A percentile compares a stretch with the other conserved stretches of the same genome.
Conservation (phyloP, 2,329 filamentous ascomycete species). For the Salinomyces thailandicus region DNA sequence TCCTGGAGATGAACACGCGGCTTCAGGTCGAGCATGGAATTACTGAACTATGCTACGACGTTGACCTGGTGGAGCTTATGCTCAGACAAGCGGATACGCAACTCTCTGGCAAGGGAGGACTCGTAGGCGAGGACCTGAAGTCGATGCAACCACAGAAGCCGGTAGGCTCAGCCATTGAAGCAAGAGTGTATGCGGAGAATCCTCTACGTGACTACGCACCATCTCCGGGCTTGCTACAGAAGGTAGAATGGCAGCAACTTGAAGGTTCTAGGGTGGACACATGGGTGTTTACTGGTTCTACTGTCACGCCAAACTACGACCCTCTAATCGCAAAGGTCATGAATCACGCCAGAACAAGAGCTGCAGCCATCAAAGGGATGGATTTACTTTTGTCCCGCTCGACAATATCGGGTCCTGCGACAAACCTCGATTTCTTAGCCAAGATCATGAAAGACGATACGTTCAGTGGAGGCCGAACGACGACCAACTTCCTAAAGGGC, state of each 20-base stretch:
- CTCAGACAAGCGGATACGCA: conserved; percentile 45
- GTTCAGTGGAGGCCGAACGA: conserved; percentile 42
- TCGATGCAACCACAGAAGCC: conserved; percentile 34
- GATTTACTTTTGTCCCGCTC: conserved; percentile 34
- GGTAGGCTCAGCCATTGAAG: conserved; percentile 42
- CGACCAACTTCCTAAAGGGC: conserved; percentile 46
- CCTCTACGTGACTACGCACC: conserved; percentile 50
- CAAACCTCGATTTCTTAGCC: conserved; percentile 47
- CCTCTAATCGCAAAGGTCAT: conserved; percentile 34
- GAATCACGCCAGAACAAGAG: conserved; percentile 36
- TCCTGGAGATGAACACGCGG: conserved; percentile 50
- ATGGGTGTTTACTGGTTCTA: conserved; percentile 50
- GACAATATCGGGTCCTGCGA: conserved; percentile 43
- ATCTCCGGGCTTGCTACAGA: conserved; percentile 48
- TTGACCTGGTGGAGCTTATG: conserved; percentile 48
- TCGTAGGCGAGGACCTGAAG: conserved; percentile 33
- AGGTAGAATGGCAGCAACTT: conserved; percentile 44
- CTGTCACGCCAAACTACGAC: conserved; percentile 49
- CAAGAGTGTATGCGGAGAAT: conserved; percentile 47
- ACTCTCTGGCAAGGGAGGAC: conserved; percentile 34
- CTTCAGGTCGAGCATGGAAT: conserved; percentile 50
- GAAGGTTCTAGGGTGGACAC: conserved; percentile 49
- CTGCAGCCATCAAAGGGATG: conserved; percentile 37
- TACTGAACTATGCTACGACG: conserved; percentile 45
- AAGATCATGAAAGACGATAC: conserved; percentile 37